These are phyloP conservation scores for Aspergillus bridgeri DNA, from an alignment of 495 filamentous ascomycete species.

Conservation along the genomic window DNA sequence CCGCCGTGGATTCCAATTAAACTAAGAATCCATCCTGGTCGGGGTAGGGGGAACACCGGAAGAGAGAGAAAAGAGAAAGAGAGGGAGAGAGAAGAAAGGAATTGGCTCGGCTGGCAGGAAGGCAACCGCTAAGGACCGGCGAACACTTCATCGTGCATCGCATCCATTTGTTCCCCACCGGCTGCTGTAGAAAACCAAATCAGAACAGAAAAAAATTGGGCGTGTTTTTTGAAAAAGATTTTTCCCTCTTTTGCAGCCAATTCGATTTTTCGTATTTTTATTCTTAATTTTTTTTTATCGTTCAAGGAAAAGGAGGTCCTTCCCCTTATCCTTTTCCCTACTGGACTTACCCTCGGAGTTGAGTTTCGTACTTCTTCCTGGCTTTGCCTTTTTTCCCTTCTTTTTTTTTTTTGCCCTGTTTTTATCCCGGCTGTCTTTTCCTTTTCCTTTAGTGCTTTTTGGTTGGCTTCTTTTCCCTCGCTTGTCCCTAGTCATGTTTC, in stretches of 20 bases:
- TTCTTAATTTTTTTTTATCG: neutral
- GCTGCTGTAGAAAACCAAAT: conserved; percentile 12
- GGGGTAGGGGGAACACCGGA: neutral
- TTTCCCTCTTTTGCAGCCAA: neutral
- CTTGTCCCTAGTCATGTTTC: neutral
- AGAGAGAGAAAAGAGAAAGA: too few relatives aligned
- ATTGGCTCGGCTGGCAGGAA: conserved; percentile 11
- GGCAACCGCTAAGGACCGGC: conserved; percentile 18
- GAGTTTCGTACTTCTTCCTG: neutral
- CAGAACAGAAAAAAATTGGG: too few relatives aligned
- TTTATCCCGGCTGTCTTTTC: too few relatives aligned
- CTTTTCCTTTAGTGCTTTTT: neutral
- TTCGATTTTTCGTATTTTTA: neutral
- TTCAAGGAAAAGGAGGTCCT: neutral
- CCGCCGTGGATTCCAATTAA: neutral
- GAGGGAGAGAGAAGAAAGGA: too few relatives aligned
- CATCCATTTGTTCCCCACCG: conserved; percentile 15
- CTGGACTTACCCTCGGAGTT: neutral
- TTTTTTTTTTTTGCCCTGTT: neutral
- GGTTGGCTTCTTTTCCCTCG: neutral
- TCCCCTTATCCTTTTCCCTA: neutral
- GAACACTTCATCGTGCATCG: conserved; percentile 28
- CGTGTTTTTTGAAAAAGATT: too few relatives aligned
- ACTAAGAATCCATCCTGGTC: neutral
- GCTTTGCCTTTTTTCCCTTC: neutral